Base-by-base conservation (phyloP, 441 rosid genomes). In the Adansonia madagascariensis region DNA sequence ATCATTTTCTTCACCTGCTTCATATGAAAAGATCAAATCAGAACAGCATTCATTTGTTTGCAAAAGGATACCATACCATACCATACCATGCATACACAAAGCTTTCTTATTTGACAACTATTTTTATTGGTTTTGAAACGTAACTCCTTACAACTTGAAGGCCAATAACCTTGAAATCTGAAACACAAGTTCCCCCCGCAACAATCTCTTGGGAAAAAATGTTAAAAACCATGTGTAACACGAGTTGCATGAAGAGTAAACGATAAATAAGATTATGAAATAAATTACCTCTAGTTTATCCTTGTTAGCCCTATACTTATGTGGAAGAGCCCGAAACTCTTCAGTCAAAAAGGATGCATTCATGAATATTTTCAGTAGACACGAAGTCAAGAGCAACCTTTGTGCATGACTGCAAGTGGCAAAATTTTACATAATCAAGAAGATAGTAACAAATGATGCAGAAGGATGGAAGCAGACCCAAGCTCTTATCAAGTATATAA, bases 311-410 rank as follows among this genome's bases (percentile, higher is more conserved):
- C 62, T 52, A 67, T 85, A 85, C 39, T 79, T 74, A 27, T 14
- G 67, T 20, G 85, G 85, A 55, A 85, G 85, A 31, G 71, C 20
- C 15, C 84, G 80, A 20, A 82, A 82, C 63, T 85, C 84, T 56
- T 85, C 80, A 0, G 82, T 77, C 80, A 85, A 77, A 35, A 41
- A 81, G 84, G 55, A 77, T 20, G 57, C 88, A 82, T 75, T 85
- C 83, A 53, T 77, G 41, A 31, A 79, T 70, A 66, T 81, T 85
- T 56, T 85, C 86, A 61, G 88, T 83, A 27, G 85, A 78, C 46
- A 35, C 0, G 1, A 35, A 35, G 39, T 35, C 39, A 35, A 35
- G 4, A 35, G 39, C 39, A 35, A 35, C 84, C 70, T 80, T 82
- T 74, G 81, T 81, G 75, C 88, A 85, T 3, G 86, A 85, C 88